phyloP scores from a whole-genome alignment of 441 rosid genomes.

The Omphalea diandra region DNA sequence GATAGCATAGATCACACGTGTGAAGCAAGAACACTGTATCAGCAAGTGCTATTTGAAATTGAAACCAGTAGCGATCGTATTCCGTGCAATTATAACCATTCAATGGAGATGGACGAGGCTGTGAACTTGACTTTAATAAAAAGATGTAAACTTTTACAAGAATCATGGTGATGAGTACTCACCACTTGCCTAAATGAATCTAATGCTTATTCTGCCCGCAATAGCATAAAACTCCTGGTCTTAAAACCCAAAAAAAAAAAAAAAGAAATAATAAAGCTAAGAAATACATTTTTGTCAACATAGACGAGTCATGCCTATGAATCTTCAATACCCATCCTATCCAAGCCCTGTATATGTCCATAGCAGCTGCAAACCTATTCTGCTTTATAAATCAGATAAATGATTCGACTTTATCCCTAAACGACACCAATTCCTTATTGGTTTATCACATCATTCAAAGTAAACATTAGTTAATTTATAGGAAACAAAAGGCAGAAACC shows the following conservation, averaged over 20 bases:
- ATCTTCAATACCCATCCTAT: too few species aligned
- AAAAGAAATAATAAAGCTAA: too few species aligned
- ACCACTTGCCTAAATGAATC: conserved; percentile 23
- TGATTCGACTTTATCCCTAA: too few species aligned
- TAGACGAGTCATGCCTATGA: too few species aligned
- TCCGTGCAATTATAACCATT: neutral
- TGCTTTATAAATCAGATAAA: too few species aligned
- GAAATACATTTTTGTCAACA: too few species aligned
- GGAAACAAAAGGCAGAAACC: neutral
- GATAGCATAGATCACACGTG: neutral
- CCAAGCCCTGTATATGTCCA: too few species aligned
- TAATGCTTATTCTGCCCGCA: conserved; percentile 14
- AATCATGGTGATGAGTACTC: conserved; percentile 1
- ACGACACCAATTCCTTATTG: conserved; percentile 5
- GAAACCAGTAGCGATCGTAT: too few species aligned
- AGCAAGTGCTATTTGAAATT: too few species aligned
- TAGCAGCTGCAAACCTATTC: too few species aligned
- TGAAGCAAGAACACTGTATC: too few species aligned
- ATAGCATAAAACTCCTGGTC: neutral
- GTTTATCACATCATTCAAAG: neutral
- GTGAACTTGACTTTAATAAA: neutral
- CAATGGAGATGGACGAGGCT: neutral
- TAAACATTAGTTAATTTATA: neutral
- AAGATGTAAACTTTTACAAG: conserved; percentile 7
- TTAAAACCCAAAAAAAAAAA: neutral